Evolutionary conservation across 2,329 filamentous ascomycete species (phyloP).

Genomic region (Sclerotinia glacialis): DNA sequence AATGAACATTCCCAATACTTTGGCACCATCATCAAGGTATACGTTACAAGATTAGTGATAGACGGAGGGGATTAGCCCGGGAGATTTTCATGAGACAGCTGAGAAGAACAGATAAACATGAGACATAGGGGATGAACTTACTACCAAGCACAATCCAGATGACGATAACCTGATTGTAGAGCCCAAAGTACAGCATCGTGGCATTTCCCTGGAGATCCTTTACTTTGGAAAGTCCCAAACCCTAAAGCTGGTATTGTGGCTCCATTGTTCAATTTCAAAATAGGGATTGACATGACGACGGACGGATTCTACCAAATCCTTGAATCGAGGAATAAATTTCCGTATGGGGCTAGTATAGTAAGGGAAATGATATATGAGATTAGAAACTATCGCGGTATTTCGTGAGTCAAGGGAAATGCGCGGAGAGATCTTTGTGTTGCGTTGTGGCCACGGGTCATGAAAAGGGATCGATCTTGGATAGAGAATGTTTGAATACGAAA

Average conservation of each 20-base stretch:
- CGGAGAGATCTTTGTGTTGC: not conserved
- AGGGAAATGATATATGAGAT: constrained; percentile 1
- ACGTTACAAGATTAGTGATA: not conserved
- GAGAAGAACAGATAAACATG: constrained; percentile 12
- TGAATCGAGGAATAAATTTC: constrained; percentile 7
- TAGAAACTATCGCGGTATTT: not conserved
- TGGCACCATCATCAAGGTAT: not conserved
- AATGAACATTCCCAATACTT: not conserved
- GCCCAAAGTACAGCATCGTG: constrained; percentile 53
- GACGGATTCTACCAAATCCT: not conserved
- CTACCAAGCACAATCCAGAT: constrained; percentile 71
- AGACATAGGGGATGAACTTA: constrained; percentile 26
- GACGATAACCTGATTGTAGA: constrained; percentile 62
- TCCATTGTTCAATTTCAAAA: constrained; percentile 39
- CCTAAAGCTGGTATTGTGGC: constrained; percentile 44
- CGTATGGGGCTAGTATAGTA: not conserved
- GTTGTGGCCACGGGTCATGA: not conserved
- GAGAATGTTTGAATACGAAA: not conserved
- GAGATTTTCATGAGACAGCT: constrained; percentile 37
- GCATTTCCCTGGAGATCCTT: constrained; percentile 43
- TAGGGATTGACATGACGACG: constrained; percentile 12
- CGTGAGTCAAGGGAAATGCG: not conserved
- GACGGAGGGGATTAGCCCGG: not conserved
- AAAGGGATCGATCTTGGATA: constrained; percentile 5
- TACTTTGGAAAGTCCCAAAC: constrained; percentile 42